Evolutionary conservation across 805 yeast genomes (phyloP), one percentile per base, ranked within the genome.

Genomic region (Yamadazyma scolyti): DNA sequence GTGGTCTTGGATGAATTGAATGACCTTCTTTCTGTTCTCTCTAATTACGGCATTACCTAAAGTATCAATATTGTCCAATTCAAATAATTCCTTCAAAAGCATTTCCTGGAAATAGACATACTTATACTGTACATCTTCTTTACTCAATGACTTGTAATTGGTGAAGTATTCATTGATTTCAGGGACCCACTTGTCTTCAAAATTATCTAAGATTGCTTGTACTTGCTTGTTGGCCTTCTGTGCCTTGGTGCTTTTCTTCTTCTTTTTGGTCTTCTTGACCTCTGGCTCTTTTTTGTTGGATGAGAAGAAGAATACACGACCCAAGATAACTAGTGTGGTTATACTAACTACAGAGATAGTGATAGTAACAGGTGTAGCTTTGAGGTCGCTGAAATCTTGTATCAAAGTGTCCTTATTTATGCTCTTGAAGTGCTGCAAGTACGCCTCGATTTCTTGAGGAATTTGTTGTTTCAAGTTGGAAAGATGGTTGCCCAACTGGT

Each of bases 41-140:
- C 84, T 73, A 42, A 83, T 58, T 1, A 62, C 58, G 1, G 59
- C 71, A 46, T 68, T 71, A 28, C 73, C 73, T 7, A 59, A 65
- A 17, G 65, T 66, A 38, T 79, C 82, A 20, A 84, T 64, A 3
- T 73, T 78, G 46, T 84, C 94, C 33, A 84, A 60, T 39, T 69
- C 74, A 67, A 83, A 68, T 42, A 82, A 54, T 40, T 79, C 67
- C 49, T 82, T 81, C 52, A 83, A 61, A 25, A 83, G 56, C 68
- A 72, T 71, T 52, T 83, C 94, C 45, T 78, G 81, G 51, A 65
- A 77, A 50, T 67, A 82, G 31, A 72, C 69, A 43, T 65, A 69
- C 47, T 73, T 71, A 51, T 75, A 80, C 36, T 56, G 53, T 20
- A 55, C 50, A 27, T 65, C 63, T 5, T 57, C 65, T 1, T 33